phyloP scores from a whole-genome alignment of 768 basidiomycete genomes.

The Rhizopogon vinicolor region DNA sequence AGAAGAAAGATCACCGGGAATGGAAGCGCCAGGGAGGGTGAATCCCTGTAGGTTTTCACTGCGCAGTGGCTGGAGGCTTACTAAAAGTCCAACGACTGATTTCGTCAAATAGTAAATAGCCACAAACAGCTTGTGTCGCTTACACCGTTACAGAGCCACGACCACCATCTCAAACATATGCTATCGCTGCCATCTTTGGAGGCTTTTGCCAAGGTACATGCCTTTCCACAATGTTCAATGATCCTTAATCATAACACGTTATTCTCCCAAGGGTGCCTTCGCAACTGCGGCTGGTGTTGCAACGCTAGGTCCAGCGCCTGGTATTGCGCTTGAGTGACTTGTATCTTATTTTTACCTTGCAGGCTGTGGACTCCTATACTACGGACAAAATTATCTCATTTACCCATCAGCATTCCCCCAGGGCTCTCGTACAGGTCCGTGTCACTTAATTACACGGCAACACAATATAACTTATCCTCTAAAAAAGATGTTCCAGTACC shows the following conservation, averaged over 20 bases:
- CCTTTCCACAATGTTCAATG: background rate
- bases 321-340: background rate
- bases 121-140: background rate
- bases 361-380: constrained; percentile 77
- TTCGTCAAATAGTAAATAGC: background rate
- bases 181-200: constrained; percentile 35
- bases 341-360: background rate
- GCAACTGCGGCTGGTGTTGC: constrained; percentile 56
- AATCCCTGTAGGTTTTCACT: background rate
- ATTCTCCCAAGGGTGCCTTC: constrained; percentile 40
- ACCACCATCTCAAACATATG: background rate
- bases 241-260: background rate
- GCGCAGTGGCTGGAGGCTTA: too few species aligned
- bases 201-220: constrained; percentile 38
- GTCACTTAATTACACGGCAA: background rate
- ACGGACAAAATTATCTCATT: constrained; percentile 85
- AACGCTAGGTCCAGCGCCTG: constrained; percentile 42
- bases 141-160: background rate
- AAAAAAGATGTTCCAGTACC: constrained; percentile 67
- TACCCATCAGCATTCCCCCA: constrained; percentile 83
- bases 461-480: background rate
- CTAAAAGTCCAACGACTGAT: too few species aligned
- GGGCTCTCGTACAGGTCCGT: constrained; percentile 71
- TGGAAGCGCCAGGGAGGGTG: constrained; percentile 10
- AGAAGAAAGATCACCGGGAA: constrained; percentile 4